A percentile compares a stretch with the other conserved stretches of the same genome.
Evolutionary conservation across 345 rosid species (phyloP).

Genomic region (Hibiscus syriacus): DNA sequence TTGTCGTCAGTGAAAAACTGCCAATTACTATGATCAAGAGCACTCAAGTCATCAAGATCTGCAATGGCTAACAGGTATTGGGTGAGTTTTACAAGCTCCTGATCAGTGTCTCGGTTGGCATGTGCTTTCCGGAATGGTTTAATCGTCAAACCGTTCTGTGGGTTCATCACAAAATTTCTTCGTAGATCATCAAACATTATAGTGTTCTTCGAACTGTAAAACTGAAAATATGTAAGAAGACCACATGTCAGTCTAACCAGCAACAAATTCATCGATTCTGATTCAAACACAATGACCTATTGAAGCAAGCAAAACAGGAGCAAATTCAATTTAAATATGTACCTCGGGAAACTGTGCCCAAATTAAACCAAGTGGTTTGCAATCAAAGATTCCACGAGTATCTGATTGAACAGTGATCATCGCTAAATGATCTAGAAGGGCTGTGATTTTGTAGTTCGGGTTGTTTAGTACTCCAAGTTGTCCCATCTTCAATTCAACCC

Average conservation of each 20-base stretch:
- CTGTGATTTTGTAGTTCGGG: slow-evolving; percentile 86
- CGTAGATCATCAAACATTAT: slow-evolving; percentile 92
- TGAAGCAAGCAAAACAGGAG: not conserved
- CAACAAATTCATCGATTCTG: not conserved
- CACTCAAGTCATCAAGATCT: slow-evolving; percentile 65
- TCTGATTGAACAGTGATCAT: slow-evolving; percentile 97
- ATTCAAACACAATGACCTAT: not conserved
- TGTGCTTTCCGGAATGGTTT: slow-evolving; percentile 86
- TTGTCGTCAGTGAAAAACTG: slow-evolving; percentile 54
- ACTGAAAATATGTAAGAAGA: slow-evolving; percentile 36
- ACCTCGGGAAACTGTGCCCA: slow-evolving; percentile 93
- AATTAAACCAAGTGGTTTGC: slow-evolving; percentile 89
- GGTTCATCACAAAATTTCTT: slow-evolving; percentile 92
- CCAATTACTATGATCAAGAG: slow-evolving; percentile 73
- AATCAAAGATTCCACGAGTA: slow-evolving; percentile 74
- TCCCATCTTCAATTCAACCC: slow-evolving; percentile 98
- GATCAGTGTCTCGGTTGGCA: slow-evolving; percentile 74
- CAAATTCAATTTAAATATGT: slow-evolving; percentile 1
- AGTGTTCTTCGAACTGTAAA: slow-evolving; percentile 70
- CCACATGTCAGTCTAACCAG: slow-evolving; percentile 5
- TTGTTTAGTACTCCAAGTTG: slow-evolving; percentile 87
- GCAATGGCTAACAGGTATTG: slow-evolving; percentile 83
- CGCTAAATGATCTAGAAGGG: slow-evolving; percentile 84
- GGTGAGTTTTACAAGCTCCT: slow-evolving; percentile 80
- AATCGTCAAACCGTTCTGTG: slow-evolving; percentile 78